These are phyloP conservation scores for Saccharomyces mikatae DNA, from an alignment of 805 yeast species.

Conservation along the genomic window DNA sequence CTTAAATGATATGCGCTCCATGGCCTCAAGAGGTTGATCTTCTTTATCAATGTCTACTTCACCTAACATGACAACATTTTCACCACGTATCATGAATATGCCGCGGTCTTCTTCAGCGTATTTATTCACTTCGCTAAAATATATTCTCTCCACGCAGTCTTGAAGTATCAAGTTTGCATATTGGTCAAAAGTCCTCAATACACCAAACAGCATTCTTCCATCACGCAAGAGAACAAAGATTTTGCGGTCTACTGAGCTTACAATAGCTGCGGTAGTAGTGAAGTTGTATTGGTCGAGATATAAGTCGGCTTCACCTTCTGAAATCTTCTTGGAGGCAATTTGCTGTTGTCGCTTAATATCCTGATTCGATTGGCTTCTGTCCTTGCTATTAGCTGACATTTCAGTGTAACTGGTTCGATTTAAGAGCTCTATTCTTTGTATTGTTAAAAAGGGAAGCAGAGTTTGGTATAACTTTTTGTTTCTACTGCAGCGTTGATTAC, in stretches of 20 bases:
- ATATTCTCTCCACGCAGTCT: slow-evolving; percentile 81
- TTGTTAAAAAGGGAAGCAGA: background rate
- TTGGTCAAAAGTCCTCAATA: slow-evolving; percentile 90
- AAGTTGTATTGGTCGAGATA: slow-evolving; percentile 75
- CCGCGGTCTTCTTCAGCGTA: slow-evolving; percentile 78
- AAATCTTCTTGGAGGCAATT: slow-evolving; percentile 21
- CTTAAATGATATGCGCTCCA: slow-evolving; percentile 52
- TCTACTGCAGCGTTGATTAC: background rate
- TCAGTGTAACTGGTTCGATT: background rate
- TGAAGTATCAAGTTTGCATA: slow-evolving; percentile 88
- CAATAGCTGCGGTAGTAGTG: slow-evolving; percentile 85
- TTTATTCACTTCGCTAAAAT: slow-evolving; percentile 43
- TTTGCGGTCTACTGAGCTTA: slow-evolving; percentile 74
- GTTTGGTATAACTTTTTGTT: background rate
- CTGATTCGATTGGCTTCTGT: background rate
- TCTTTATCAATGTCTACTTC: slow-evolving; percentile 86
- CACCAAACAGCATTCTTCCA: slow-evolving; percentile 82
- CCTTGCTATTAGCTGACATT: background rate
- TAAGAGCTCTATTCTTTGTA: background rate
- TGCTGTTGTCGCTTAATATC: background rate
- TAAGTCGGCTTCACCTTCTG: slow-evolving; percentile 44
- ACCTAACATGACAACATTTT: slow-evolving; percentile 88
- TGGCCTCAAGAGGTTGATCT: slow-evolving; percentile 53
- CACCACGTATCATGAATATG: slow-evolving; percentile 86
- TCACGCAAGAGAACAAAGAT: slow-evolving; percentile 83